Percentiles rank a stretch among this genome's conserved stretches.
Evolutionary conservation across 306 rosid species (phyloP).

Genomic region (Hippophae rhamnoides): DNA sequence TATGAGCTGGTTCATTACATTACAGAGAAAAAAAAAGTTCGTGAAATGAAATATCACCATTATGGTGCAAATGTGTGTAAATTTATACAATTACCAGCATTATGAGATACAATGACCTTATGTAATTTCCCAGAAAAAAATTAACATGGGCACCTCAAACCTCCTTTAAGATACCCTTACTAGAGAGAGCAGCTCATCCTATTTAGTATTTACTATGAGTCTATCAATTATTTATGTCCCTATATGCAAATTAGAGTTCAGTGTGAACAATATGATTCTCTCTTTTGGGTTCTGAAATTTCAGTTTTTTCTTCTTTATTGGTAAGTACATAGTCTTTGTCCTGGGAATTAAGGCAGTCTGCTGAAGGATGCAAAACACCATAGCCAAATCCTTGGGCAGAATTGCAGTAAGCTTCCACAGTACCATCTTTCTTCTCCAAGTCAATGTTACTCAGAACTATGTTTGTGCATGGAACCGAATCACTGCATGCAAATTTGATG

Average conservation of each 20-base stretch:
- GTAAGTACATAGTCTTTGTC: slow-evolving; percentile 27
- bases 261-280: slow-evolving; percentile 39
- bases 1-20: too few relatives aligned
- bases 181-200: too few relatives aligned
- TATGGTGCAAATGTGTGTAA: too few relatives aligned
- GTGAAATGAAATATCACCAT: too few relatives aligned
- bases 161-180: too few relatives aligned
- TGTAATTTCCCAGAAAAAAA: too few relatives aligned
- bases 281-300: slow-evolving; percentile 12
- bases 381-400: slow-evolving; percentile 80
- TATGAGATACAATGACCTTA: too few relatives aligned
- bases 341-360: slow-evolving; percentile 71
- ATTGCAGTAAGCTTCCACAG: slow-evolving; percentile 82
- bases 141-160: too few relatives aligned
- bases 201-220: too few relatives aligned
- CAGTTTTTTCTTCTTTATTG: slow-evolving; percentile 1
- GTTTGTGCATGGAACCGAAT: slow-evolving; percentile 68
- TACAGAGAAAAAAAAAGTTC: too few relatives aligned
- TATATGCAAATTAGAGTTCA: slow-evolving; percentile 40
- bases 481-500: slow-evolving; percentile 84
- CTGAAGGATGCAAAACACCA: slow-evolving; percentile 81
- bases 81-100: too few relatives aligned
- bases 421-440: slow-evolving; percentile 72
- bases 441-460: slow-evolving; percentile 69
- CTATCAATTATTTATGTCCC: too few relatives aligned